phyloP scores from a whole-genome alignment of 257 asterid genomes.

The Solanum lycopersicoides region DNA sequence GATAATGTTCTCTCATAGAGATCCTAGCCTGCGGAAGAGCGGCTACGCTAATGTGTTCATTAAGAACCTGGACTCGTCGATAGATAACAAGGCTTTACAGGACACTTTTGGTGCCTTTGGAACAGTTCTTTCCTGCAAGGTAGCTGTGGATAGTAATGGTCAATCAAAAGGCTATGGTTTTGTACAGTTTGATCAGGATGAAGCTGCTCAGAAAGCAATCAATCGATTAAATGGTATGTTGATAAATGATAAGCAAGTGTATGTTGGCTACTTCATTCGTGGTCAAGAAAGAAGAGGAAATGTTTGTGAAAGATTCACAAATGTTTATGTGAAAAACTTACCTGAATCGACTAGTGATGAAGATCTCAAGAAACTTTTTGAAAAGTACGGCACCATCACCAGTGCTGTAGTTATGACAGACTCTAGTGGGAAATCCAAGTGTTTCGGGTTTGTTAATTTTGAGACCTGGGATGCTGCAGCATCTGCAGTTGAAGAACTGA shows the following conservation, averaged over 20 bases:
- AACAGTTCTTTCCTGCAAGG: conserved; percentile 69
- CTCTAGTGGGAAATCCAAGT: conserved; percentile 44
- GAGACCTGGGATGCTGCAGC: conserved; percentile 46
- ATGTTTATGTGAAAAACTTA: conserved; percentile 62
- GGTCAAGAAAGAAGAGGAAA: conserved; percentile 45
- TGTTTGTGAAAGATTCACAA: conserved; percentile 41
- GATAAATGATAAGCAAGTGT: conserved; percentile 66
- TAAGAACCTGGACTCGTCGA: conserved; percentile 54
- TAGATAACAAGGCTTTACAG: conserved; percentile 56
- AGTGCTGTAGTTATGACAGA: conserved; percentile 68
- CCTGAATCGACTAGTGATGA: conserved; percentile 33
- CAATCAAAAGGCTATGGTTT: conserved; percentile 69
- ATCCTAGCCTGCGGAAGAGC: conserved; percentile 66
- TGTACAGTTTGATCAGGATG: conserved; percentile 69
- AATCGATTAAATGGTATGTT: conserved; percentile 58
- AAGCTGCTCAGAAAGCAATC: conserved; percentile 58
- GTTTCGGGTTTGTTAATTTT: conserved; percentile 74
- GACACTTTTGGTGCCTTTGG: conserved; percentile 73
- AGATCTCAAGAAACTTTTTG: conserved; percentile 36
- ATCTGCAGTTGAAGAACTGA: conserved; percentile 54
- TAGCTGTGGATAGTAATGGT: conserved; percentile 47
- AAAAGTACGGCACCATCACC: conserved; percentile 49
- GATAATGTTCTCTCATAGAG: conserved; percentile 78
- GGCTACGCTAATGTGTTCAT: conserved; percentile 66
- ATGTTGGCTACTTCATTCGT: conserved; percentile 59